A percentile compares a stretch with the other conserved stretches of the same genome.
Evolutionary conservation across 2,329 filamentous ascomycete genomes (phyloP).

Genomic region (Mollisiaceae sp.): DNA sequence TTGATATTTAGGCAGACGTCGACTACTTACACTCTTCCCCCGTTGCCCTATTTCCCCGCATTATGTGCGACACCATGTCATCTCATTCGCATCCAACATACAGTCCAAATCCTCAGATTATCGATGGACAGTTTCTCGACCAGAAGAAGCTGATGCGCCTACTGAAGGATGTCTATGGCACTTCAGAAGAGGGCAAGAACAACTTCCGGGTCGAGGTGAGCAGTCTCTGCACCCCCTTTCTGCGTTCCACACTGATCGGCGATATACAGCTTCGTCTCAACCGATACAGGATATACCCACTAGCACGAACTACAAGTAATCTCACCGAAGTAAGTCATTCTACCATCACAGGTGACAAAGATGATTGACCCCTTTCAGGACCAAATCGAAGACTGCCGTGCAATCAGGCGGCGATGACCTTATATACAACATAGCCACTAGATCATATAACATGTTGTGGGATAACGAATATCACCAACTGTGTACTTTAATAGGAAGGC

Average conservation of each 20-base stretch:
- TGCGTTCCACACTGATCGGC: background rate
- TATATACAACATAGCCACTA: background rate
- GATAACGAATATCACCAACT: background rate
- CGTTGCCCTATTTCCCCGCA: slow-evolving; percentile 6
- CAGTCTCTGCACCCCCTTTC: background rate
- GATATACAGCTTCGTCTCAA: slow-evolving; percentile 29
- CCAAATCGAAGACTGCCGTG: slow-evolving; percentile 31
- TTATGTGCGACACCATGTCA: slow-evolving; percentile 13
- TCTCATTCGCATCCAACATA: background rate
- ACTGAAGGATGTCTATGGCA: slow-evolving; percentile 30
- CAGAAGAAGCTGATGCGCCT: slow-evolving; percentile 30
- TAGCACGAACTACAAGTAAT: slow-evolving; percentile 9
- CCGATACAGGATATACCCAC: slow-evolving; percentile 34
- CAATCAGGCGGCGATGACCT: slow-evolving; percentile 18
- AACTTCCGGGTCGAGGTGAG: slow-evolving; percentile 34
- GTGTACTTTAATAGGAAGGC: background rate
- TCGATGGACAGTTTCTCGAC: slow-evolving; percentile 33
- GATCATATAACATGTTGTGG: background rate
- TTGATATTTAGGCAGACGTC: slow-evolving; percentile 2
- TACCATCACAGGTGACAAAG: too few species aligned
- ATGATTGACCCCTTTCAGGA: slow-evolving; percentile 20
- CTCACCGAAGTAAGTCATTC: slow-evolving; percentile 26
- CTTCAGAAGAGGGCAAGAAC: slow-evolving; percentile 28
- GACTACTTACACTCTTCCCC: background rate
- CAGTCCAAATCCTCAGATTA: slow-evolving; percentile 25